Percentiles rank a stretch among this genome's conserved stretches.
These are phyloP conservation scores for Lactarius sanguifluus DNA, from an alignment of 768 basidiomycete species.

Conservation along the genomic window DNA sequence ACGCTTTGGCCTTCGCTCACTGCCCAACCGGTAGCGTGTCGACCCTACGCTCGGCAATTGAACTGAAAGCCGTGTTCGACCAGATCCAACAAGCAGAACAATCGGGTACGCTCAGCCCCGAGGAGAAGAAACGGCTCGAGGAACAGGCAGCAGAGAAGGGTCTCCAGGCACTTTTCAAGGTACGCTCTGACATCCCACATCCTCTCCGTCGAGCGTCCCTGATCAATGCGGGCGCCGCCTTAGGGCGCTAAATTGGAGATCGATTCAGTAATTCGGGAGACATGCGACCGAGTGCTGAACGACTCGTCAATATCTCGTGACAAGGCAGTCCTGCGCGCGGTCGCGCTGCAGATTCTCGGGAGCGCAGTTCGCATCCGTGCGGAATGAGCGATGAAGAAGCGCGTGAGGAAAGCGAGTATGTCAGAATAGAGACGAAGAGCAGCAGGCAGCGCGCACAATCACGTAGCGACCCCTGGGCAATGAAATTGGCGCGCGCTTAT, in stretches of 20 bases:
- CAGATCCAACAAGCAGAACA: constrained; percentile 90
- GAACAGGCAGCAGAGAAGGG: constrained; percentile 95
- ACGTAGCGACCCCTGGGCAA: not conserved
- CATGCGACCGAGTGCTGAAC: constrained; percentile 76
- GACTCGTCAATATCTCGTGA: constrained; percentile 51
- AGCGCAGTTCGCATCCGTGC: constrained; percentile 72
- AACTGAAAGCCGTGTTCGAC: constrained; percentile 87
- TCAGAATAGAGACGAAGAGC: constrained; percentile 72
- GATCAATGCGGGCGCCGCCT: not conserved
- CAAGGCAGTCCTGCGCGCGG: constrained; percentile 71
- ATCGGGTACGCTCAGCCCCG: constrained; percentile 72
- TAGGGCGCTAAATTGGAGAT: constrained; percentile 91
- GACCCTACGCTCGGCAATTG: constrained; percentile 81
- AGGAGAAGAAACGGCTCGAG: constrained; percentile 80
- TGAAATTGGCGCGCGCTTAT: not conserved
- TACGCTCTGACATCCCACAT: constrained; percentile 33
- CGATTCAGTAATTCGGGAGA: constrained; percentile 85
- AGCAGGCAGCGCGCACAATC: constrained; percentile 46
- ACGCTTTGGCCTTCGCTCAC: constrained; percentile 9
- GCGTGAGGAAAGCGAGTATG: constrained; percentile 74
- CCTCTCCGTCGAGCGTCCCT: not conserved
- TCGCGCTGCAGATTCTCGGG: constrained; percentile 81
- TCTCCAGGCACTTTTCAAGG: constrained; percentile 88
- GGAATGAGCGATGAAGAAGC: constrained; percentile 54
- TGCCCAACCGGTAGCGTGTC: constrained; percentile 56